phyloP scores from a whole-genome alignment of 179 eudicot species.

The Beta macrorhiza region DNA sequence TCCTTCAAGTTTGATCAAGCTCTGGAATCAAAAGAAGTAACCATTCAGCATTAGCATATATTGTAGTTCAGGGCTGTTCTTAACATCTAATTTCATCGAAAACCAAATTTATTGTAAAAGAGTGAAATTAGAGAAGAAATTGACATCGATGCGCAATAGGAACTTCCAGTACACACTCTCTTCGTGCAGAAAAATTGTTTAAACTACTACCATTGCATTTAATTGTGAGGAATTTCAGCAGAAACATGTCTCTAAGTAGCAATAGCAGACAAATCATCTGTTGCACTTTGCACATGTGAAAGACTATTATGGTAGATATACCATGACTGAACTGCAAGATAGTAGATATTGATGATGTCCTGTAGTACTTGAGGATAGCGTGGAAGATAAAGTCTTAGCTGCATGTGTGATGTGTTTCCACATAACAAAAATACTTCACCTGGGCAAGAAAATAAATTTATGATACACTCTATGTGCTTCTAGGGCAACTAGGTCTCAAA shows the following conservation, averaged over 20 bases:
- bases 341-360: background rate
- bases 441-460: no score
- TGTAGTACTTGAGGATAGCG: no score
- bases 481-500: no score
- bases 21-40: constrained; percentile 40
- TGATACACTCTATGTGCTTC: no score
- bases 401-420: no score
- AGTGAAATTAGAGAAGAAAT: background rate
- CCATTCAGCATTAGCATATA: constrained; percentile 18
- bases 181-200: background rate
- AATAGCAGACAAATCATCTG: background rate
- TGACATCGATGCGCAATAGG: background rate
- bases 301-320: background rate
- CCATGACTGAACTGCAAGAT: background rate
- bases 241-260: background rate
- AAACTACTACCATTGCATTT: background rate
- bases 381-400: no score
- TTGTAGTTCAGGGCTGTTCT: background rate
- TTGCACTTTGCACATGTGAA: background rate
- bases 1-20: constrained; percentile 91
- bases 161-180: background rate
- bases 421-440: no score
- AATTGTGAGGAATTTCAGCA: background rate
- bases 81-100: background rate
- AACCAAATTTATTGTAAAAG: background rate